phyloP scores from a whole-genome alignment of 2,329 filamentous ascomycete species.

The Botrytis porri region DNA sequence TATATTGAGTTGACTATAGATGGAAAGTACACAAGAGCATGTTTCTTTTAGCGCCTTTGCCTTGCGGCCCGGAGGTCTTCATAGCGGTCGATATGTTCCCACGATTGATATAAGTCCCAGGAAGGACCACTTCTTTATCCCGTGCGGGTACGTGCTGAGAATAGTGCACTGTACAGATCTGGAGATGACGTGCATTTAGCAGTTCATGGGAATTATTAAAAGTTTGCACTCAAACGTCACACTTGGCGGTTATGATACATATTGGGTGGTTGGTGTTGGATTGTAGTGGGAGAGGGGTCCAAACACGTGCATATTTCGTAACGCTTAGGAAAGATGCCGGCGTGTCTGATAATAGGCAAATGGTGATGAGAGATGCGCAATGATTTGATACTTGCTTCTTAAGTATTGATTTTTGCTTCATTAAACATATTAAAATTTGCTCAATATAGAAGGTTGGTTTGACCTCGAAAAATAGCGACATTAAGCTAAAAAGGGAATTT shows the following conservation, averaged over 20 bases:
- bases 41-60: neutral
- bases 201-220: neutral
- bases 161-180: conserved; percentile 4
- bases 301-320: conserved; percentile 12
- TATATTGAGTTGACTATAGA: neutral
- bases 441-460: conserved; percentile 1
- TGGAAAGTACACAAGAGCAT: neutral
- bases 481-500: neutral
- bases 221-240: neutral
- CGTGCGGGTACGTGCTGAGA: conserved; percentile 13
- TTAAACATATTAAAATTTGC: neutral
- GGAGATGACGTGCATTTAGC: conserved; percentile 8
- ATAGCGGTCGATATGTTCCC: conserved; percentile 1
- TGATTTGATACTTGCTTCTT: neutral
- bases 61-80: neutral
- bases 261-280: neutral
- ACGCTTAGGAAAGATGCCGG: neutral
- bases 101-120: neutral
- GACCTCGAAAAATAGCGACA: neutral
- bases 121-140: conserved; percentile 1
- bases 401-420: neutral
- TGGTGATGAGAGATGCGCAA: neutral
- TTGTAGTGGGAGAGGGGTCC: neutral
- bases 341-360: neutral
- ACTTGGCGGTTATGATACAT: conserved; percentile 7